These are phyloP conservation scores for Pestalotiopsis sp. DNA, from an alignment of 2,329 filamentous ascomycete species.

Conservation along the genomic window DNA sequence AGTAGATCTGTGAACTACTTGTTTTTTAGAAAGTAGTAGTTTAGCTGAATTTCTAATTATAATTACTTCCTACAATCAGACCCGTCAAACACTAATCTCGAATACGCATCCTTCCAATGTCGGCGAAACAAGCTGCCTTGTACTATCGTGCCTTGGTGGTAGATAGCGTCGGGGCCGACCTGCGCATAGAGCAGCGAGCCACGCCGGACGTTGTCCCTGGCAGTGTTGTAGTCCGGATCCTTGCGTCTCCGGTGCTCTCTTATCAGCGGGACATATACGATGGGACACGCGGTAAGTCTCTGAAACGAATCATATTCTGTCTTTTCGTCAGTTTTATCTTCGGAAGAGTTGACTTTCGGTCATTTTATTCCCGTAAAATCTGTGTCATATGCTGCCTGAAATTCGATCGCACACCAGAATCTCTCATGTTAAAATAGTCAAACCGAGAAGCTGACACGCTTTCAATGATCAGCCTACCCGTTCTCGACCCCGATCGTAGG, in stretches of 20 bases:
- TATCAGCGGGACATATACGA: conserved; percentile 44
- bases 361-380: too few species aligned
- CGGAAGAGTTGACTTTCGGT: too few species aligned
- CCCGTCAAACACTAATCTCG: too few species aligned
- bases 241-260: conserved; percentile 38
- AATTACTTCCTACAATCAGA: too few species aligned
- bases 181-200: conserved; percentile 32
- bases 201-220: conserved; percentile 36
- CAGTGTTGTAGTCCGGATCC: conserved; percentile 41
- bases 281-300: conserved; percentile 27
- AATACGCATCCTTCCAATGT: conserved; percentile 13
- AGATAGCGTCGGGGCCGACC: conserved; percentile 21
- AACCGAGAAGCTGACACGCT: too few species aligned
- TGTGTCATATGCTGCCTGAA: too few species aligned
- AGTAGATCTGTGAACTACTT: not conserved
- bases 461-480: conserved; percentile 15
- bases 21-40: not conserved
- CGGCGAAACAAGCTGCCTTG: conserved; percentile 17
- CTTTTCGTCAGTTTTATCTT: too few species aligned
- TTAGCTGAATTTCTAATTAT: too few species aligned
- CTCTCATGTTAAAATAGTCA: too few species aligned
- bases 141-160: conserved; percentile 31
- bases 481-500: conserved; percentile 31
- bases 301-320: too few species aligned
- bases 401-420: too few species aligned